Evolutionary conservation across 176 grass and related monocot genomes (phyloP), one percentile per base, ranked within the genome.

Genomic region (Oryza longistaminata): DNA sequence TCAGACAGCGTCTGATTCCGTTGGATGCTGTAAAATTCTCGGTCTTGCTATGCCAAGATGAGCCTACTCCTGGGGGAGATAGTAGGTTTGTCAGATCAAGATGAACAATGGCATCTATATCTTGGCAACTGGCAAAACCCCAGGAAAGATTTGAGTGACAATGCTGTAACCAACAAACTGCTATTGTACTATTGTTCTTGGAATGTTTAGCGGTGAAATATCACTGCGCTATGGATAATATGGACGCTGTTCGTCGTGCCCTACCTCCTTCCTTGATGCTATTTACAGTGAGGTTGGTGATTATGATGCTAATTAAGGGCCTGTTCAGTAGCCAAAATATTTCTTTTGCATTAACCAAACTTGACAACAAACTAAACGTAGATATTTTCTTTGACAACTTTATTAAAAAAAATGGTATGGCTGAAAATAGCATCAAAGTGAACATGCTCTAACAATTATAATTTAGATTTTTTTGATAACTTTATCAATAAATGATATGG

Each of bases 21-120:
- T 64, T 74, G 29, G 60, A 40, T 78, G 45, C 22, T 81, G 84
- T 92, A 77, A 81, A 92, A 77, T 89, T 68, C 66, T 77, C 25
- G 6, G 15, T 82, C 13, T 24, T 78, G 52, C 33, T 24, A 29
- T 78, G 7, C 14, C 1, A 7, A n/a, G 50, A 55, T 2, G 19
- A 61, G 55, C 3, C 3, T 71, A 24, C 52, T 55, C 73, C 73
- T 60, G 29, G 55, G 66, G 34, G 4, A 45, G 72, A 86, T 26
- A 24, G 84, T 77, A 61, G 44, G 13, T 85, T 86, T 74, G 74
- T 13, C 44, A 46, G 66, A 35, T 61, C 17, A 21, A 86, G 53
- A 53, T 31, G 49, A 66, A 53, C 73, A 70, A 78, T 61, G 49
- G 0, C 58, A 15, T 86, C 66, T 75, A 48, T 75, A 68, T 67